These are phyloP conservation scores for Filobasidium wieringae DNA, from an alignment of 768 basidiomycete species.

Conservation along the genomic window DNA sequence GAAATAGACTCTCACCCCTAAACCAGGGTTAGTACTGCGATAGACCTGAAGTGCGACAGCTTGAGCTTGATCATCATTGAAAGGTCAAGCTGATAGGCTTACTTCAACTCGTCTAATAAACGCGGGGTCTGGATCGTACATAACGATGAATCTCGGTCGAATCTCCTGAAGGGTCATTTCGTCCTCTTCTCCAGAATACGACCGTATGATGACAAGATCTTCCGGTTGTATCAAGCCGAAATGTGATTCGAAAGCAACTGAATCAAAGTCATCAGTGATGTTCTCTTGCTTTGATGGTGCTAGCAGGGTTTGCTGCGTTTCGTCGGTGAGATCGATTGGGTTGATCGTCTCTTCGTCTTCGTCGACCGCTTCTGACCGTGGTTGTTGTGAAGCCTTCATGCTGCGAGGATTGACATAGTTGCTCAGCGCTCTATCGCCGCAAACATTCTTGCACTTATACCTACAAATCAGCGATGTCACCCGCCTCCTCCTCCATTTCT, in stretches of 20 bases:
- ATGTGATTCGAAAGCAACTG: conserved; percentile 55
- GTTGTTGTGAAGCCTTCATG: conserved; percentile 1
- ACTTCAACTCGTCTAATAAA: conserved; percentile 89
- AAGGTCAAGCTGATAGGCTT: conserved; percentile 16
- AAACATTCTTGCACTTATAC: conserved; percentile 25
- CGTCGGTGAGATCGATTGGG: not conserved
- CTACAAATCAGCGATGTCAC: conserved; percentile 52
- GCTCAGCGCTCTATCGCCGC: not conserved
- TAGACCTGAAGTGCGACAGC: conserved; percentile 52
- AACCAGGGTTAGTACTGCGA: conserved; percentile 65
- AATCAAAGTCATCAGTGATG: conserved; percentile 21
- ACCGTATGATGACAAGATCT: conserved; percentile 70
- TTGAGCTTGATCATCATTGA: not conserved
- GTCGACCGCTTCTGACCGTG: not conserved
- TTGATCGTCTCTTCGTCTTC: conserved; percentile 11
- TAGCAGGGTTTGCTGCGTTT: conserved; percentile 2
- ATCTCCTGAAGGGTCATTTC: conserved; percentile 78
- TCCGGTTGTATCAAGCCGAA: conserved; percentile 70
- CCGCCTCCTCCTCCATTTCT: conserved; percentile 44
- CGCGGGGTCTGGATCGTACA: conserved; percentile 89
- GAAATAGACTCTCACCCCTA: conserved; percentile 82
- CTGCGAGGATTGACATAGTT: not conserved
- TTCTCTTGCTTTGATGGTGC: conserved; percentile 13
- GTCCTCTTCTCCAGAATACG: conserved; percentile 85
- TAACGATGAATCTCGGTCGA: conserved; percentile 79